Base-by-base conservation (phyloP, 352 stramenopile genomes). In the Phytophthora sp. region DNA sequence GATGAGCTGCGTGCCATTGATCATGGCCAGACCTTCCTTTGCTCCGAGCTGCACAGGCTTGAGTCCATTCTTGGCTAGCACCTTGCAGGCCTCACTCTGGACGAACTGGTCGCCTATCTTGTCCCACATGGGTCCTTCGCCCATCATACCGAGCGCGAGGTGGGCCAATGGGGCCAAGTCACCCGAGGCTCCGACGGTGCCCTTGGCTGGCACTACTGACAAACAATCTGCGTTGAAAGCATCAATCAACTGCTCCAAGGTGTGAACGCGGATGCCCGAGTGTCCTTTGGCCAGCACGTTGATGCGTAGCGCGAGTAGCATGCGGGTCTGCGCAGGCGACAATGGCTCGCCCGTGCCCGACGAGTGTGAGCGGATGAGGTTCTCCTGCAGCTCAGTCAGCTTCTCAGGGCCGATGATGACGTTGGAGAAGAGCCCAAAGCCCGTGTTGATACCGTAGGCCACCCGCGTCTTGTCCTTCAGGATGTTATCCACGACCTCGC, bases 371-470 rank as follows among this genome's bases (percentile, higher is more conserved):
- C 81, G 80, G 71, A 92, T 94, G 64, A 91, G 69, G 80, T 94
- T 91, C 52, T 93, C 84, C 54, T 97, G 88, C 52, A 96, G 63
- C 72, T 95, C 82, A 9, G 79, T 82, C 54, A 97, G 83, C 69
- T 96, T 92, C 52, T 94, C 81, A 35, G 83, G 75, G 30, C 75
- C 77, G 57, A 97, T 93, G 71, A 96, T 86, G 47, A 97, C 88
- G 63, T 97, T 94, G 36, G 82, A 95, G 76, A 96, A 97, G 55
- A 95, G 78, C 1, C 90, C 90, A 59, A 97, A 97, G 68, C 89
- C 90, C 64, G 90, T 97, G 79, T 97, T 97, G 82, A 97, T 97
- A 54, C 90, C 90, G 78, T 97, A 96, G 16, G 84, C 88, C 26
- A 96, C 88, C 35, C 82, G 80, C 46, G 79, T 80, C 21, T 73